Conservation (phyloP, 1,284 basidiomycete species). For the Puccinia novopanici region DNA sequence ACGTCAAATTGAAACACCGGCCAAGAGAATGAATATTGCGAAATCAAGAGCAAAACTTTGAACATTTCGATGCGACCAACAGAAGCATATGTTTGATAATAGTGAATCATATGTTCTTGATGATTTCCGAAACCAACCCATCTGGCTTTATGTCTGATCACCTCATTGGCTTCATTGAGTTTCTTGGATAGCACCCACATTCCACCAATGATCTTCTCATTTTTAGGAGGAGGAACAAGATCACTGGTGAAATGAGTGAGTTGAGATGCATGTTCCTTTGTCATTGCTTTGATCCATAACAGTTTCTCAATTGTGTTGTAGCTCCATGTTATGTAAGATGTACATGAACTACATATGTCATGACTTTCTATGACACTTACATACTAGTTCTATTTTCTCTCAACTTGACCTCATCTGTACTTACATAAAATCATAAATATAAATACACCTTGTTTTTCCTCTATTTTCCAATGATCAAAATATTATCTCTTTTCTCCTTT, state of each 20-base stretch:
- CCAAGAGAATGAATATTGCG: background rate
- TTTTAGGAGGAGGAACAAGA: background rate
- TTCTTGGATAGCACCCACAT: slow-evolving; percentile 14
- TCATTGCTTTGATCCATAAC: too few species aligned
- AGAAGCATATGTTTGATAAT: background rate
- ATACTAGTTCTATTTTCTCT: too few species aligned
- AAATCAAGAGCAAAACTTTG: slow-evolving; percentile 3
- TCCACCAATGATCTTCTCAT: slow-evolving; percentile 26
- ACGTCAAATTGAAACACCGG: slow-evolving; percentile 16
- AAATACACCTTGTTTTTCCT: too few species aligned
- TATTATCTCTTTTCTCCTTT: background rate
- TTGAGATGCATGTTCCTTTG: too few species aligned
- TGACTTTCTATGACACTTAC: too few species aligned
- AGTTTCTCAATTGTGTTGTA: too few species aligned
- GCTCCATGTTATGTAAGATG: too few species aligned
- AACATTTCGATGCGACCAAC: slow-evolving; percentile 14
- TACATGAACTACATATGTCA: too few species aligned
- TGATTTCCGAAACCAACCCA: slow-evolving; percentile 42
- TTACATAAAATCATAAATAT: too few species aligned
- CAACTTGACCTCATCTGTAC: too few species aligned
- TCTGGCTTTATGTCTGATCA: background rate
- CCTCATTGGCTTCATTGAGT: slow-evolving; percentile 5
- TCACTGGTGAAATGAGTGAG: too few species aligned
- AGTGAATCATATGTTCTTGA: slow-evolving; percentile 4
- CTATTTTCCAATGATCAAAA: too few species aligned